phyloP scores from a whole-genome alignment of 1,284 basidiomycete genomes.

The Malassezia vespertilionis region DNA sequence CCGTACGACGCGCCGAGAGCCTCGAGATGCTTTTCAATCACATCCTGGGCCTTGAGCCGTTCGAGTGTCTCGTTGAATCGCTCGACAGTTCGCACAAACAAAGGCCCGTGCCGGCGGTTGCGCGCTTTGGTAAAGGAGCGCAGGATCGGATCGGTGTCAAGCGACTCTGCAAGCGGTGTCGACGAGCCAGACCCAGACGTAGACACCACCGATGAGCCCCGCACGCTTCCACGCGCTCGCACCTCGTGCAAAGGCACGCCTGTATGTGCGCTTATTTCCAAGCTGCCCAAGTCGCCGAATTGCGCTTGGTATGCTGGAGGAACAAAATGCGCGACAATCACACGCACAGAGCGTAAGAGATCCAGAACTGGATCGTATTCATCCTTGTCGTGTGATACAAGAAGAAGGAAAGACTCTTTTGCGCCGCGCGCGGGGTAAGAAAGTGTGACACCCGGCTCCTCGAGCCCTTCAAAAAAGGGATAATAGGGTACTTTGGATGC shows the following conservation, averaged over 20 bases:
- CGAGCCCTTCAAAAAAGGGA: constrained; percentile 8
- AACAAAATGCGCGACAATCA: constrained; percentile 34
- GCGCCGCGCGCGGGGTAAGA: constrained; percentile 31
- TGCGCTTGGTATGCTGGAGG: constrained; percentile 20
- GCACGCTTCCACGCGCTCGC: background rate
- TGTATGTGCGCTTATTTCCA: constrained; percentile 31
- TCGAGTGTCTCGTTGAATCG: constrained; percentile 51
- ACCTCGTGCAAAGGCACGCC: constrained; percentile 16
- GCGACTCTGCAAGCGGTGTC: constrained; percentile 9
- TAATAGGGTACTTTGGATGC: background rate
- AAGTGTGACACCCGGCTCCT: constrained; percentile 20
- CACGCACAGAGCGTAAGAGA: constrained; percentile 30
- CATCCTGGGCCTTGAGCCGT: constrained; percentile 46
- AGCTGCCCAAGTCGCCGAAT: constrained; percentile 36
- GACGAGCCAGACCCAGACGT: constrained; percentile 12
- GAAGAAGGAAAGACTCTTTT: constrained; percentile 29
- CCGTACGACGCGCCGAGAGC: constrained; percentile 30
- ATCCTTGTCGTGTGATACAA: constrained; percentile 36
- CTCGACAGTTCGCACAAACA: constrained; percentile 50
- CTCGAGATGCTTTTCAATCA: constrained; percentile 40
- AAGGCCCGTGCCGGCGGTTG: constrained; percentile 51
- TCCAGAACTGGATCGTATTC: constrained; percentile 46
- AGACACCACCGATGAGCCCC: background rate
- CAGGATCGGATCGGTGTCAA: constrained; percentile 49
- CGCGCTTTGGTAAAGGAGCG: constrained; percentile 52